Evolutionary conservation across 2,329 filamentous ascomycete genomes (phyloP).

Genomic region (Trichothecium roseum): DNA sequence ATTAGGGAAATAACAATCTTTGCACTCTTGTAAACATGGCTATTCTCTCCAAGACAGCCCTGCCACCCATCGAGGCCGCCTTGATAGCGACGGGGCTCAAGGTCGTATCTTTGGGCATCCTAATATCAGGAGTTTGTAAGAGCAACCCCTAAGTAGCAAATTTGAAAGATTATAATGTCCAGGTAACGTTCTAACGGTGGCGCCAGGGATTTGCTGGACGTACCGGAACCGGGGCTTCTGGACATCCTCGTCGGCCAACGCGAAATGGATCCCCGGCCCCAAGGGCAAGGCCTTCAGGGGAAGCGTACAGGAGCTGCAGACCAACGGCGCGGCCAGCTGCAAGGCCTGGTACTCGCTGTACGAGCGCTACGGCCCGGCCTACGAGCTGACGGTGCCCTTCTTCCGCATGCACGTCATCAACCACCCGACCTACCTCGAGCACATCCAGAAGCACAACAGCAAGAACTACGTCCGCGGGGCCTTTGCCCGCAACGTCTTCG

Average conservation of each 20-base stretch:
- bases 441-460: neutral
- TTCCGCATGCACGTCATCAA: conserved; percentile 1
- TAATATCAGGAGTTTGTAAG: too few relatives aligned
- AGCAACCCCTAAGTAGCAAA: too few relatives aligned
- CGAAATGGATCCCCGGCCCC: neutral
- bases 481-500: neutral
- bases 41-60: too few relatives aligned
- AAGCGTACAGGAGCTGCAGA: neutral
- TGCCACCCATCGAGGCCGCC: too few relatives aligned
- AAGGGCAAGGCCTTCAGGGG: neutral
- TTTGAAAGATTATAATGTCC: too few relatives aligned
- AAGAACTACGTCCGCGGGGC: neutral
- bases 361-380: neutral
- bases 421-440: neutral
- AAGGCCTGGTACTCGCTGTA: conserved; percentile 1
- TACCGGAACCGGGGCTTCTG: neutral
- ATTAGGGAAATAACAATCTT: too few relatives aligned
- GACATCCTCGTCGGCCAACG: neutral
- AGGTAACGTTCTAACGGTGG: too few relatives aligned
- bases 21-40: too few relatives aligned
- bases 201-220: neutral
- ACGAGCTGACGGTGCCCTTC: neutral
- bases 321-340: neutral
- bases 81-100: too few relatives aligned
- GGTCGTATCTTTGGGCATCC: too few relatives aligned